These are phyloP conservation scores for Moniliophthora roreri DNA, from an alignment of 1,284 basidiomycete genomes.

Conservation along the genomic window DNA sequence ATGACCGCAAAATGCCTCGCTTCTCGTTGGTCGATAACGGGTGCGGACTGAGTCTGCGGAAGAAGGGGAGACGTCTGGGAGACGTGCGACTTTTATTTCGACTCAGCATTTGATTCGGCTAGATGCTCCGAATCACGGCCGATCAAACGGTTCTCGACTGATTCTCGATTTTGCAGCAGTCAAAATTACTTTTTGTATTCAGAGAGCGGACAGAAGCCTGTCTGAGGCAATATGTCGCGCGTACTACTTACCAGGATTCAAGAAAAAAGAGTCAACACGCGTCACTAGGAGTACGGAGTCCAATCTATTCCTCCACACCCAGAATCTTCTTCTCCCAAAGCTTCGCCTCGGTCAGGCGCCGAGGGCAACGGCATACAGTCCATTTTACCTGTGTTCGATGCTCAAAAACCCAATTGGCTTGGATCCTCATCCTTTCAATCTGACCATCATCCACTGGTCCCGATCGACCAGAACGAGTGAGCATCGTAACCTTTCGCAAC, in stretches of 20 bases:
- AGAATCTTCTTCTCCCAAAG: conserved; percentile 17
- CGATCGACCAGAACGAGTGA: background rate
- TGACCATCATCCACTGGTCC: background rate
- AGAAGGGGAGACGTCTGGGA: background rate
- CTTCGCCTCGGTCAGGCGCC: conserved; percentile 18
- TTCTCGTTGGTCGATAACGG: background rate
- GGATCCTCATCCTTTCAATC: conserved; percentile 3
- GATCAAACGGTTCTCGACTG: too few species aligned
- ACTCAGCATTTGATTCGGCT: too few species aligned
- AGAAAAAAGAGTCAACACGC: too few species aligned
- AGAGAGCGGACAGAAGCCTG: background rate
- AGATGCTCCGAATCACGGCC: too few species aligned
- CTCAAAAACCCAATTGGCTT: background rate
- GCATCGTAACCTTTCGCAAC: background rate
- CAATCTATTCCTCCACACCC: conserved; percentile 12
- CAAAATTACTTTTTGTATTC: background rate
- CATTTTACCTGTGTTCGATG: conserved; percentile 2
- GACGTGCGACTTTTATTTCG: too few species aligned
- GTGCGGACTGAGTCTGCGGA: background rate
- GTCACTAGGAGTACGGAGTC: too few species aligned
- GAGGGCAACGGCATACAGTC: conserved; percentile 13
- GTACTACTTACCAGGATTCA: too few species aligned
- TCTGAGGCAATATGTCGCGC: too few species aligned
- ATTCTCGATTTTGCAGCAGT: background rate
- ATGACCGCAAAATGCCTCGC: too few species aligned